A percentile compares a stretch with the other conserved stretches of the same genome.
Evolutionary conservation across 768 basidiomycete genomes (phyloP).

Genomic region (Cyathus striatus): DNA sequence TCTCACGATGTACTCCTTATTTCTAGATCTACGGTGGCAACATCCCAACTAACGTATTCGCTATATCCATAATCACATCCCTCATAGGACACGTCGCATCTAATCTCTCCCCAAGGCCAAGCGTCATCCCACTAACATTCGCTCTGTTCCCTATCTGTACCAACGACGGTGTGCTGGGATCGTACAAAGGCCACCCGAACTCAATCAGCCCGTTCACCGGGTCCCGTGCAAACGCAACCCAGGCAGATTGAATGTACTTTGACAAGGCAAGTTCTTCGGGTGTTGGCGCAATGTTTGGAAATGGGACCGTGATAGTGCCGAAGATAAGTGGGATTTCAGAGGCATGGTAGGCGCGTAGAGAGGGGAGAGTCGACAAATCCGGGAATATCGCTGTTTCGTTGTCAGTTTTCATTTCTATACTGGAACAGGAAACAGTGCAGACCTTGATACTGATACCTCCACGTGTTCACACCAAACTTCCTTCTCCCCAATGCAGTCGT

Average conservation of each 20-base stretch:
- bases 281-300: constrained; percentile 16
- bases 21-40: no score
- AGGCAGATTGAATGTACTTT: constrained; percentile 28
- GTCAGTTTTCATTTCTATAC: no score
- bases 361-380: constrained; percentile 24
- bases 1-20: no score
- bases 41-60: constrained; percentile 2
- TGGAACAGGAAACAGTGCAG: no score
- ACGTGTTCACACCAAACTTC: constrained; percentile 20
- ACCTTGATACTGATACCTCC: constrained; percentile 25
- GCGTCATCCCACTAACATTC: constrained; percentile 12
- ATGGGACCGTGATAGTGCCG: constrained; percentile 24
- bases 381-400: constrained; percentile 26
- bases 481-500: constrained; percentile 18
- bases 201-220: constrained; percentile 20
- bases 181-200: constrained; percentile 16
- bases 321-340: constrained; percentile 36
- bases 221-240: constrained; percentile 37
- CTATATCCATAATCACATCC: constrained; percentile 1
- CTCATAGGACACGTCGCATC: constrained; percentile 11
- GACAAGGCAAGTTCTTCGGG: constrained; percentile 23
- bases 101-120: constrained; percentile 8
- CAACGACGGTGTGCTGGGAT: constrained; percentile 11
- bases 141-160: constrained; percentile 15
- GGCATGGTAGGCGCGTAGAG: constrained; percentile 31